A percentile compares a stretch with the other conserved stretches of the same genome.
phyloP scores from a whole-genome alignment of 2,329 filamentous ascomycete species.

The Penicillium paneum region DNA sequence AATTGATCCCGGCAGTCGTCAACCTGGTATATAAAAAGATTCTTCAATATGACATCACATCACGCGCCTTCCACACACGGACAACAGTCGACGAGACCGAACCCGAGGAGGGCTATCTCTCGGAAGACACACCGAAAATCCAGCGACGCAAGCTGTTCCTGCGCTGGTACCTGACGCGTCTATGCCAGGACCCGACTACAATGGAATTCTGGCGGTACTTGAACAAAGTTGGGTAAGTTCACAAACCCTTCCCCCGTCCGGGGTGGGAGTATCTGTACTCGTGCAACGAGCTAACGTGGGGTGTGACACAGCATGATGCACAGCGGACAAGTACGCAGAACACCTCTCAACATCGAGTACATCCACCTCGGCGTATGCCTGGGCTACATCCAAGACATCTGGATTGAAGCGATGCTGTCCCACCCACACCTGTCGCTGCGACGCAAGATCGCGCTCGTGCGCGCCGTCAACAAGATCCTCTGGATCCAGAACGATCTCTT shows the following conservation, averaged over 20 bases:
- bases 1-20: slow-evolving; percentile 77
- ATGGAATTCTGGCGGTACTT: slow-evolving; percentile 82
- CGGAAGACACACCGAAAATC: slow-evolving; percentile 71
- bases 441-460: slow-evolving; percentile 70
- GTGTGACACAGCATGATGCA: slow-evolving; percentile 64
- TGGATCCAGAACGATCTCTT: slow-evolving; percentile 88
- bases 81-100: slow-evolving; percentile 61
- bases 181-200: slow-evolving; percentile 70
- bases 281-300: slow-evolving; percentile 3
- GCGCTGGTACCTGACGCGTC: slow-evolving; percentile 69
- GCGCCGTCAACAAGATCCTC: slow-evolving; percentile 74
- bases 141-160: slow-evolving; percentile 73
- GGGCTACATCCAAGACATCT: slow-evolving; percentile 72
- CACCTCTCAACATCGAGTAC: slow-evolving; percentile 76
- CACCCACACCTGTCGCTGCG: slow-evolving; percentile 64
- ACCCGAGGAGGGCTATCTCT: slow-evolving; percentile 60
- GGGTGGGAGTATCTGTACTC: neutral
- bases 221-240: slow-evolving; percentile 70
- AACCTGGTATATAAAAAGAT: slow-evolving; percentile 84
- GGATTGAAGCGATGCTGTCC: slow-evolving; percentile 71
- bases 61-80: slow-evolving; percentile 65
- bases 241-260: neutral
- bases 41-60: slow-evolving; percentile 76
- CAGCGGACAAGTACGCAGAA: slow-evolving; percentile 67
- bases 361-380: slow-evolving; percentile 71